phyloP scores from a whole-genome alignment of 129 eudicot genomes.

The Pittosporum tobira region DNA sequence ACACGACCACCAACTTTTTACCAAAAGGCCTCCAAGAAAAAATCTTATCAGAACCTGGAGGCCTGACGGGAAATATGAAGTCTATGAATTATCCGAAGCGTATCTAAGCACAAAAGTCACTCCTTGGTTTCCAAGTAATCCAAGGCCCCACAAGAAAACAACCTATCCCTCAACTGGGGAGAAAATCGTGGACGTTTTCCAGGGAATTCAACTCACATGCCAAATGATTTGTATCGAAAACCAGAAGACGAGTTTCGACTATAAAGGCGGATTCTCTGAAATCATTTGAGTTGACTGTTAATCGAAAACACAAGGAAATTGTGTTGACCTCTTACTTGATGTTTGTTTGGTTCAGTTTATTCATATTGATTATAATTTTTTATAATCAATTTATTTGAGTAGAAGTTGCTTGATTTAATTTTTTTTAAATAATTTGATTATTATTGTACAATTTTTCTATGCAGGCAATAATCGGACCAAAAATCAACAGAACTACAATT shows the following conservation, averaged over 20 bases:
- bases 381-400: no score
- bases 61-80: constrained; percentile 16
- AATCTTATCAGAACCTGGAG: constrained; percentile 17
- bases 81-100: constrained; percentile 18
- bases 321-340: constrained; percentile 14
- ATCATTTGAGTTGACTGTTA: constrained; percentile 17
- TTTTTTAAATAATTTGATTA: no score
- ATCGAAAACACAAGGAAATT: constrained; percentile 19
- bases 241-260: constrained; percentile 16
- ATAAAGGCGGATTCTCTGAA: constrained; percentile 13
- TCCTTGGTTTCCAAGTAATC: constrained; percentile 14
- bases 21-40: constrained; percentile 25
- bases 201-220: constrained; percentile 25
- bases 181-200: constrained; percentile 16
- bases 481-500: no score
- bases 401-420: no score
- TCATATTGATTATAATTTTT: no score
- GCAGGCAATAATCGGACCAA: no score
- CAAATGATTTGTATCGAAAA: constrained; percentile 8
- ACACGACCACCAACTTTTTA: constrained; percentile 15
- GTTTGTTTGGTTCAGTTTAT: no score
- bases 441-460: no score
- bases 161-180: constrained; percentile 18
- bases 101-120: constrained; percentile 13
- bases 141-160: constrained; percentile 6